Conservation (phyloP, 1,284 basidiomycete genomes). For the Tylopilus orsonianus region DNA sequence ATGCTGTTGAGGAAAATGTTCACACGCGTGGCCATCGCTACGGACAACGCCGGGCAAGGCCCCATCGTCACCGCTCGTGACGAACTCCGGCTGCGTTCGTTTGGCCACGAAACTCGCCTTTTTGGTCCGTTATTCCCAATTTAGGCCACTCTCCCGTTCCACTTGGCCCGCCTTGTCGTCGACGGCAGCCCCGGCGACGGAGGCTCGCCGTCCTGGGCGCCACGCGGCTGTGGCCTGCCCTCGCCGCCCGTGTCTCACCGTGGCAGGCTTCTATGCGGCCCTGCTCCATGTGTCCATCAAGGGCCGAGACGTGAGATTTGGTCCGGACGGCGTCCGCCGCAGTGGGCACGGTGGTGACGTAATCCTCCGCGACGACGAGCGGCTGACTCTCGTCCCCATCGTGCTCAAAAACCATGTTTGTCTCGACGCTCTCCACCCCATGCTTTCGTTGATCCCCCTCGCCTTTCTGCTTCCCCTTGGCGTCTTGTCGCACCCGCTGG, state of each 20-base stretch:
- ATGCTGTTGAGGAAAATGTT: constrained; percentile 65
- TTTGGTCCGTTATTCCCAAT: constrained; percentile 19
- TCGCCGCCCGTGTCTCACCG: constrained; percentile 13
- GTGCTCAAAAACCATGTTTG: too few species aligned
- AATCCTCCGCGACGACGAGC: constrained; percentile 29
- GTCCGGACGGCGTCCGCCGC: constrained; percentile 26
- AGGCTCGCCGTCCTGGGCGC: constrained; percentile 1
- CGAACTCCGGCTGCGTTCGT: constrained; percentile 38
- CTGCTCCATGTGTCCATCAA: constrained; percentile 14
- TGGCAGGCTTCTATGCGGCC: constrained; percentile 17
- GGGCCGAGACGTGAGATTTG: constrained; percentile 21
- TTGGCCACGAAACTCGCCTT: constrained; percentile 29
- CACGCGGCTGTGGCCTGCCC: constrained; percentile 14
- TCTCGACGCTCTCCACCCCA: constrained; percentile 14
- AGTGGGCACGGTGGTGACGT: constrained; percentile 16
- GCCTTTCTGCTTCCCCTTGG: constrained; percentile 24
- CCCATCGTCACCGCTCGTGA: constrained; percentile 61
- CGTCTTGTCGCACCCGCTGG: constrained; percentile 20
- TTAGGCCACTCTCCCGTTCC: too few species aligned
- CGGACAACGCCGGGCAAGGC: constrained; percentile 69
- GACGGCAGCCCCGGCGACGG: background rate
- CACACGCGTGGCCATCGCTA: constrained; percentile 70
- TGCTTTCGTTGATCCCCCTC: constrained; percentile 23
- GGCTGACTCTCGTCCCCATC: too few species aligned
- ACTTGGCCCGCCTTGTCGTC: too few species aligned